Base-by-base conservation (phyloP, 257 asterid genomes). In the Solanum okadae region DNA sequence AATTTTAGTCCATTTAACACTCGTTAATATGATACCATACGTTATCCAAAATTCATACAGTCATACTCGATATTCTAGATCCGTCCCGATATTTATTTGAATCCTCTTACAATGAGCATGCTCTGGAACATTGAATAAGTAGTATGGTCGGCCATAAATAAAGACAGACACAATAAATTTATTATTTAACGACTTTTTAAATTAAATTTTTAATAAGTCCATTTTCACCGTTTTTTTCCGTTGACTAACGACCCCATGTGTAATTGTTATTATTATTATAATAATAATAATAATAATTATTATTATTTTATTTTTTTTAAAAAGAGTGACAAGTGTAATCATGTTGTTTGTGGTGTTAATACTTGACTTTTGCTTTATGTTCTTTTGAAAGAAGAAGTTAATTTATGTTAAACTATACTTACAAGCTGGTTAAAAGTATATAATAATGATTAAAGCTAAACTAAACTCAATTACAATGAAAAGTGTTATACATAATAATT, bases 131-230 rank as follows among this genome's bases (percentile, higher is more conserved):
- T 81, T 81, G 70, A 81, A 81, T 81, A 49, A 81, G 86, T 49
- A 79, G 70, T 29, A 81, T 29, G 86, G 68, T 81, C 68, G 86
- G 86, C 70, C 20, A 81, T 46, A 27, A 29, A 81, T 81, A 79
- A 52, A 20, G 67, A 15, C 42, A 77, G 1, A 27, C 3, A 29
- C 5, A 10, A 35, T 75, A 75, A 42, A 22, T 18, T 29, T 31
- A 20, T 75, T 68, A 68, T 29, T 68, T 37, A 29, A 29, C 40
- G 5, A 29, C 68, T 46, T 81, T 27, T 16, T 46, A 81, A 81
- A 81, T 18, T 29, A 81, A 29, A 15, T 7, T 14, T 42, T 79
- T 25, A 40, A 70, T 13, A 38, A 79, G 65, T 33, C 11, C 18
- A 81, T n/a, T 25, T 46, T 46, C 25, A 81, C 63, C 63, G 10